phyloP scores from a whole-genome alignment of 1,139 yeast genomes.

The Spathaspora sp. region DNA sequence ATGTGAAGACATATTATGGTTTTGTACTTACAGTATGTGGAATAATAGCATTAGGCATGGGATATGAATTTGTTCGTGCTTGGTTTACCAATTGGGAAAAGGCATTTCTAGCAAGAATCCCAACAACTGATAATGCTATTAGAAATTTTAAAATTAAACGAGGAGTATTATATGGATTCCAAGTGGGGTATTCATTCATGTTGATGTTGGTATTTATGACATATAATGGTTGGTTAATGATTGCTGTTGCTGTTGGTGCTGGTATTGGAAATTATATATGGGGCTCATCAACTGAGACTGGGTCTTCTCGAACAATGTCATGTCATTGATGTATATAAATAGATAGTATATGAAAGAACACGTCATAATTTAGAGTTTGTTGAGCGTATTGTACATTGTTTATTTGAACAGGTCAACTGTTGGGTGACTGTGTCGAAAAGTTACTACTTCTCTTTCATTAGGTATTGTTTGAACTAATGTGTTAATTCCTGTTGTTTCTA shows the following conservation, averaged over 20 bases:
- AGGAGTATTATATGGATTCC: constrained; percentile 60
- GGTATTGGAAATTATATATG: constrained; percentile 63
- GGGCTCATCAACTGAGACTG: constrained; percentile 29
- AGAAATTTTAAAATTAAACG: constrained; percentile 28
- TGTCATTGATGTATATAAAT: constrained; percentile 39
- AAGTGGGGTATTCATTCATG: constrained; percentile 75
- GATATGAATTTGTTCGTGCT: constrained; percentile 59
- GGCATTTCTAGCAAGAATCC: constrained; percentile 14
- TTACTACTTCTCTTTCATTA: too few relatives aligned
- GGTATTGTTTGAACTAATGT: too few relatives aligned
- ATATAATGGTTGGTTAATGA: constrained; percentile 80
- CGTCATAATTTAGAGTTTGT: too few relatives aligned
- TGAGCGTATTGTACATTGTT: too few relatives aligned
- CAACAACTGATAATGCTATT: constrained; percentile 16
- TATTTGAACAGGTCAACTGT: too few relatives aligned
- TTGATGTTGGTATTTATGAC: constrained; percentile 84
- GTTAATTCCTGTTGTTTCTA: too few relatives aligned
- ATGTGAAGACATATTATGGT: constrained; percentile 51
- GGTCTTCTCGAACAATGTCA: constrained; percentile 38
- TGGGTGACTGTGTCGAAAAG: too few relatives aligned
- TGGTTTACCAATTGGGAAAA: constrained; percentile 34
- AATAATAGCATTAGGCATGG: constrained; percentile 50
- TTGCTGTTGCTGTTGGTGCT: constrained; percentile 71
- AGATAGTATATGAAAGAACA: neutral
- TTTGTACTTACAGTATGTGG: constrained; percentile 53